Percentiles rank a stretch among this genome's conserved stretches.
phyloP scores from a whole-genome alignment of 2,329 filamentous ascomycete species.

The Scorias spongiosa region DNA sequence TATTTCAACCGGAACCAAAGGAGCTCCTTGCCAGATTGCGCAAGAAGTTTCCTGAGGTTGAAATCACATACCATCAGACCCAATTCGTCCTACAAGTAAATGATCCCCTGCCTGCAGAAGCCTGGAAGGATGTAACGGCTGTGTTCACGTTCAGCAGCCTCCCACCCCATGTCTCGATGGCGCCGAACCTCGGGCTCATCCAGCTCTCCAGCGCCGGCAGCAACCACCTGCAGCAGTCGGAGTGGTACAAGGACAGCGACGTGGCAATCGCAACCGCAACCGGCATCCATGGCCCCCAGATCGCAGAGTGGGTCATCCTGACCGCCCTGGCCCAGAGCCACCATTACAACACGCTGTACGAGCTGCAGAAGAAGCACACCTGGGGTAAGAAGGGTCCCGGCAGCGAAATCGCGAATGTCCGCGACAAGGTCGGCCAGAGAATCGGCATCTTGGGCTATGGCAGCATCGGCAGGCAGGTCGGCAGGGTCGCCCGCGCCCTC shows the following conservation, averaged over 20 bases:
- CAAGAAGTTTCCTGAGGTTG: conserved; percentile 29
- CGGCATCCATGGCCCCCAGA: conserved; percentile 47
- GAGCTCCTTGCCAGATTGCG: conserved; percentile 23
- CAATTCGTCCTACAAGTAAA: conserved; percentile 6
- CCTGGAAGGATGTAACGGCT: conserved; percentile 29
- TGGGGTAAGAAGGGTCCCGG: conserved; percentile 31
- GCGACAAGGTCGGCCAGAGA: conserved; percentile 42
- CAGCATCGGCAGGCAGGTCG: conserved; percentile 44
- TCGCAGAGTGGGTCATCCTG: conserved; percentile 52
- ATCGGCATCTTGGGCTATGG: conserved; percentile 49
- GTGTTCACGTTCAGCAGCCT: conserved; percentile 34
- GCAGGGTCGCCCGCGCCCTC: conserved; percentile 22
- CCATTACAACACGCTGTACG: conserved; percentile 37
- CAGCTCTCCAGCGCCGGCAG: conserved; percentile 44
- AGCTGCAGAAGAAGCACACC: conserved; percentile 40
- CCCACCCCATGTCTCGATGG: conserved; percentile 21
- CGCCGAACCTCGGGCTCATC: conserved; percentile 32
- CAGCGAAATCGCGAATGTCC: conserved; percentile 16
- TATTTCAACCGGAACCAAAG: conserved; percentile 23
- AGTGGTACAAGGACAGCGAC: conserved; percentile 36
- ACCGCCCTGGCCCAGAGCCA: conserved; percentile 45
- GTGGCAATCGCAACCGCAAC: conserved; percentile 40
- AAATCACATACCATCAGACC: conserved; percentile 27
- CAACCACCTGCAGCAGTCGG: conserved; percentile 38
- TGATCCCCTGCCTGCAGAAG: conserved; percentile 15